A percentile compares a stretch with the other conserved stretches of the same genome.
Conservation (phyloP, 2,329 filamentous ascomycete species). For the Trichoderma asperellum region DNA sequence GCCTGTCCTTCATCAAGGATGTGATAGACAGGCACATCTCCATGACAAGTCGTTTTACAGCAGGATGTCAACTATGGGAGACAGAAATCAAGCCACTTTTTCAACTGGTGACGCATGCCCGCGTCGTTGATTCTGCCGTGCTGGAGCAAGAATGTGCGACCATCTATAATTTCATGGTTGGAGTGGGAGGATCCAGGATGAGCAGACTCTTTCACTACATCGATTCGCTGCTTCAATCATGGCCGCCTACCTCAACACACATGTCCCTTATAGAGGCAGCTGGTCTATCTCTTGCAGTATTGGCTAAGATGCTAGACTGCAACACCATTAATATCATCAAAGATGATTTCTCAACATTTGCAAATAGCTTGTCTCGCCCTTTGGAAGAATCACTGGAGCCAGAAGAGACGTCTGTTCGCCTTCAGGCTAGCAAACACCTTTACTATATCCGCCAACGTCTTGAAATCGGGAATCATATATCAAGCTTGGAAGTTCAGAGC, state of each 20-base stretch:
- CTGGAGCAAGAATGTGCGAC: conserved; percentile 45
- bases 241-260: conserved; percentile 28
- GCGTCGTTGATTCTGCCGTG: conserved; percentile 43
- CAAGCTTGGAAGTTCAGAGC: conserved; percentile 29
- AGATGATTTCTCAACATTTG: conserved; percentile 28
- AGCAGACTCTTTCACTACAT: conserved; percentile 41
- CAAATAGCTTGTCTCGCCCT: conserved; percentile 34
- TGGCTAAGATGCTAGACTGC: conserved; percentile 44
- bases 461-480: conserved; percentile 36
- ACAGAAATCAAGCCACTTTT: conserved; percentile 42
- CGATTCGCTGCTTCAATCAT: conserved; percentile 31
- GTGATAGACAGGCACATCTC: conserved; percentile 36
- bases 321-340: conserved; percentile 43
- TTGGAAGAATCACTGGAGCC: conserved; percentile 28
- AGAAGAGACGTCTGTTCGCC: conserved; percentile 35
- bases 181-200: conserved; percentile 42
- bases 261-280: conserved; percentile 33
- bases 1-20: conserved; percentile 38
- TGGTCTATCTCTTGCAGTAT: conserved; percentile 39
- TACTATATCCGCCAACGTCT: conserved; percentile 41
- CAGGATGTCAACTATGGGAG: conserved; percentile 34
- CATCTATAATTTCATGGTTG: conserved; percentile 43
- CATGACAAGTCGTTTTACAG: neutral
- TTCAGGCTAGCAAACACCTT: conserved; percentile 40
- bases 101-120: conserved; percentile 41